Evolutionary conservation across 805 yeast genomes (phyloP).

Genomic region (Saturnispora gosingensis): DNA sequence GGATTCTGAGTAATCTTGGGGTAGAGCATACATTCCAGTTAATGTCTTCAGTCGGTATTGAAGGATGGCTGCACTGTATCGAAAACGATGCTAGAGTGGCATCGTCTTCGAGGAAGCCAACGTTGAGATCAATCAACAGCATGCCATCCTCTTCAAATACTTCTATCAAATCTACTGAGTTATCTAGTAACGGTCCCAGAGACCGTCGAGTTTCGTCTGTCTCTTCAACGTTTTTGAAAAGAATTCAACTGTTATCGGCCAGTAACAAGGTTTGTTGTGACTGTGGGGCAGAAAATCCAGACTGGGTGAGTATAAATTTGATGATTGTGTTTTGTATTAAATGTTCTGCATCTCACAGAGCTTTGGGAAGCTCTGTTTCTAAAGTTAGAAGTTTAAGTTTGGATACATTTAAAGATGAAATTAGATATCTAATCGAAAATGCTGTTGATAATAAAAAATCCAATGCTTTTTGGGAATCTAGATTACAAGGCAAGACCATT

Average conservation of each 20-base stretch:
- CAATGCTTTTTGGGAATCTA: constrained; percentile 55
- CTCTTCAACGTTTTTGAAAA: constrained; percentile 24
- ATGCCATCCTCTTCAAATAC: background rate
- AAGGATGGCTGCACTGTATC: constrained; percentile 52
- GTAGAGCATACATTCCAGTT: constrained; percentile 68
- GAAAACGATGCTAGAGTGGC: constrained; percentile 3
- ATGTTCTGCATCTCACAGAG: constrained; percentile 84
- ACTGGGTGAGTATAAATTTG: constrained; percentile 79
- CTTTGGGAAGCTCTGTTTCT: constrained; percentile 73
- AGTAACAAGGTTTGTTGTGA: constrained; percentile 68
- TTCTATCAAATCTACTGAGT: background rate
- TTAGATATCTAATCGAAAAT: constrained; percentile 40
- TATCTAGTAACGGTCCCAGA: constrained; percentile 10
- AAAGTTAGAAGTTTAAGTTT: constrained; percentile 71
- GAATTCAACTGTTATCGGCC: constrained; percentile 36
- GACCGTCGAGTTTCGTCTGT: constrained; percentile 29
- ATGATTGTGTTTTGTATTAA: constrained; percentile 68
- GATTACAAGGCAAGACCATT: constrained; percentile 14
- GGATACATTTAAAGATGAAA: constrained; percentile 59
- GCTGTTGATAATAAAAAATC: constrained; percentile 42
- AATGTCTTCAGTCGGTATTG: constrained; percentile 54
- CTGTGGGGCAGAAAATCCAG: constrained; percentile 55
- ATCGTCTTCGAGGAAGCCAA: background rate
- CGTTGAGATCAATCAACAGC: background rate
- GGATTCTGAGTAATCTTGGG: constrained; percentile 62